phyloP scores from a whole-genome alignment of 306 rosid genomes.

The Inga leiocalycina region DNA sequence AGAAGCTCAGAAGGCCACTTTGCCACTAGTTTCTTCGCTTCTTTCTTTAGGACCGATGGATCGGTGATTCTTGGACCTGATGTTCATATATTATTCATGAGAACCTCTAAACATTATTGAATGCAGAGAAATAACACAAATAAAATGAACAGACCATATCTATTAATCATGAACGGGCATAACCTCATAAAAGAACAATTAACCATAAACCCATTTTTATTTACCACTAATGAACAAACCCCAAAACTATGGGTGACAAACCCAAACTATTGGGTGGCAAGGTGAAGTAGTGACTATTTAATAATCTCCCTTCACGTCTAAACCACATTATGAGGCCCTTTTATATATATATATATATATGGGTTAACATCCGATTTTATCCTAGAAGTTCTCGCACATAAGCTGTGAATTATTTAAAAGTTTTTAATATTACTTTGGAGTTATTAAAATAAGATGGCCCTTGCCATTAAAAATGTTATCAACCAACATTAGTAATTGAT shows the following conservation, averaged over 20 bases:
- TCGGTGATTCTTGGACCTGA: slow-evolving; percentile 74
- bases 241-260: neutral
- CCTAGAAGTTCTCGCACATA: too few species aligned
- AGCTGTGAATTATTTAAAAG: too few species aligned
- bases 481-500: too few species aligned
- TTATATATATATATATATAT: too few species aligned
- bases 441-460: too few species aligned
- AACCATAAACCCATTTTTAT: too few species aligned
- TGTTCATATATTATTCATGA: neutral
- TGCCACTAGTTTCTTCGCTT: slow-evolving; percentile 64
- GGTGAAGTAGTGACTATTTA: neutral
- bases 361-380: too few species aligned
- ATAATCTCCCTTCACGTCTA: neutral
- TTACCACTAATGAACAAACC: neutral
- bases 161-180: neutral
- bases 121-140: neutral
- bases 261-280: neutral
- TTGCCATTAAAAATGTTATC: too few species aligned
- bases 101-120: neutral
- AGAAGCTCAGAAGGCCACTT: slow-evolving; percentile 66
- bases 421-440: too few species aligned
- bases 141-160: neutral
- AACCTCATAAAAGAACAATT: neutral
- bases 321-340: neutral
- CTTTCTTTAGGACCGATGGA: slow-evolving; percentile 52